Evolutionary conservation across 306 rosid genomes (phyloP).

Genomic region (Adenanthera pavonina): DNA sequence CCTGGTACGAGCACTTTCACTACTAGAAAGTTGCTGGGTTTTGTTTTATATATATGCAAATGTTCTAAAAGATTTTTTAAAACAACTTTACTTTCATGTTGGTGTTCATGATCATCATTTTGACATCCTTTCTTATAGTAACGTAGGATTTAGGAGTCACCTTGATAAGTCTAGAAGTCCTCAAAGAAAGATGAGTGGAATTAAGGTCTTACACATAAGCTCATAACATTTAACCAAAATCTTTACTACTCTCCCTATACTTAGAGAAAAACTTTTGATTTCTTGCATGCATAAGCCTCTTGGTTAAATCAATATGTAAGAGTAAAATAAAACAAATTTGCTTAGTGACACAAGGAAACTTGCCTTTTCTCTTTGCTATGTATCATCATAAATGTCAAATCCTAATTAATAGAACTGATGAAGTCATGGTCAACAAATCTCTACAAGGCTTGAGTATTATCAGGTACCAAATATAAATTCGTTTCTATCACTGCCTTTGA

Average conservation of each 20-base stretch:
- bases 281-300: neutral
- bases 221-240: neutral
- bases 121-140: neutral
- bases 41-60: neutral
- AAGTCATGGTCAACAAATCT: neutral
- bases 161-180: neutral
- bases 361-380: neutral
- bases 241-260: neutral
- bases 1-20: neutral
- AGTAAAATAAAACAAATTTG: neutral
- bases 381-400: neutral
- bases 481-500: neutral
- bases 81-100: neutral
- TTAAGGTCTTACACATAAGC: neutral
- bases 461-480: neutral
- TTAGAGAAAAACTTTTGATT: neutral
- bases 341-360: neutral
- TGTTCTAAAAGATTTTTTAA: neutral
- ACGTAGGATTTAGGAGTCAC: neutral
- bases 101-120: neutral
- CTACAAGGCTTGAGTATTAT: neutral
- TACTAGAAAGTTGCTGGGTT: neutral
- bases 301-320: neutral
- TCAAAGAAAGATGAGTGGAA: neutral
- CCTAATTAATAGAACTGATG: neutral